Evolutionary conservation across 768 basidiomycete genomes (phyloP).

Genomic region (Lactifluus echinatus): DNA sequence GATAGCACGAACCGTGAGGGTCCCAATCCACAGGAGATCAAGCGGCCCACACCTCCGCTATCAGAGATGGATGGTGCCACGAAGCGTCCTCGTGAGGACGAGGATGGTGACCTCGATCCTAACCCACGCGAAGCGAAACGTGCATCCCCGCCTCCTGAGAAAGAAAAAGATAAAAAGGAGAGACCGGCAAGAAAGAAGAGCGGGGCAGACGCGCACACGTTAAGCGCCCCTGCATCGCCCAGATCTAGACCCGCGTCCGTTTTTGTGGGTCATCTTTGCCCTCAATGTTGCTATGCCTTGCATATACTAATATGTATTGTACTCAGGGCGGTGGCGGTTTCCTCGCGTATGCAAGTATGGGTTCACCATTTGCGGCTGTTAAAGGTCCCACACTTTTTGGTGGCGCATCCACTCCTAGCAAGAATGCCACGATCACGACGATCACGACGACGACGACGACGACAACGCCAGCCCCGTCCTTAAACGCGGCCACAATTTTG

Average conservation of each 20-base stretch:
- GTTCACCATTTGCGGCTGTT: conserved; percentile 65
- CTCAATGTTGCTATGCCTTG: not conserved
- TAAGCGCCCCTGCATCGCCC: conserved; percentile 3
- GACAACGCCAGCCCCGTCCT: conserved; percentile 2
- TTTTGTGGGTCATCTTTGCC: conserved; percentile 8
- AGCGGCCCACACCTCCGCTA: conserved; percentile 59
- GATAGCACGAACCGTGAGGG: conserved; percentile 51
- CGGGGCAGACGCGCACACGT: conserved; percentile 4
- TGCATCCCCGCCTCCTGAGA: conserved; percentile 50
- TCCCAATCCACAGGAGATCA: conserved; percentile 42
- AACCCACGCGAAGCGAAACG: conserved; percentile 39
- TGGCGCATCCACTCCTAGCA: conserved; percentile 27
- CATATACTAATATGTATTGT: conserved; percentile 16
- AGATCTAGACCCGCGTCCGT: conserved; percentile 12
- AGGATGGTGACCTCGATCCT: conserved; percentile 10
- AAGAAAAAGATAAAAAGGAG: conserved; percentile 16
- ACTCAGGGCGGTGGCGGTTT: conserved; percentile 42
- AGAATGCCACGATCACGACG: conserved; percentile 24
- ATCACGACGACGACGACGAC: conserved; percentile 22
- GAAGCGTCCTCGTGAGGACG: conserved; percentile 15
- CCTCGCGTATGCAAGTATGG: conserved; percentile 68
- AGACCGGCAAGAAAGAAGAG: conserved; percentile 13
- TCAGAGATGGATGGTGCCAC: conserved; percentile 31
- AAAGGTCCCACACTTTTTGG: conserved; percentile 54
- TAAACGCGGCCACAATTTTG: conserved; percentile 3